Evolutionary conservation across 139 green algal species (phyloP), one percentile per base, ranked within the genome.

Genomic region (Picochlorum sp.): DNA sequence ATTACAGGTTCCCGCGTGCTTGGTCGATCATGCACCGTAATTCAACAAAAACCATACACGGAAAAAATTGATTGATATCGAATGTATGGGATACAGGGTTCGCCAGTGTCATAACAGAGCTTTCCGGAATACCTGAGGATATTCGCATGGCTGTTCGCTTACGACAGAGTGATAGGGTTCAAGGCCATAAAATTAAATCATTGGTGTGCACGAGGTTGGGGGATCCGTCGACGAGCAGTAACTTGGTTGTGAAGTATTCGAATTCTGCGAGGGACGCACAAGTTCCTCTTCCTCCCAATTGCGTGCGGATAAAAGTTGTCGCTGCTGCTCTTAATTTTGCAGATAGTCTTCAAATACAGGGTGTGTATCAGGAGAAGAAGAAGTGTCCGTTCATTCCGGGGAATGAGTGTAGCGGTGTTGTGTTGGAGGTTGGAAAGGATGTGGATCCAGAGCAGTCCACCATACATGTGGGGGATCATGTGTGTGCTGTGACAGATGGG

Each of bases 351-450:
- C 66, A 80, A 31, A 58, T 86, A 23, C 75, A 79, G 59, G 76
- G 79, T 30, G 41, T 60, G 34, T 83, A 79, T 63, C 65, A 78
- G 63, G 85, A 86, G 20, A 86, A 84, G 47, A 81, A 77, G 8
- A 71, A 75, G 26, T 69, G 88, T 28, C 90, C 90, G 0, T 96
- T 95, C 65, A 71, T 95, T 2, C 85, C 86, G 1, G 90, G 90
- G 21, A 80, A 66, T 16, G 89, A 96, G 64, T 88, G 11, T 76
- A 83, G 58, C 3, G 90, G 90, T 3, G 60, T 74, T 0, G 77
- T 96, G 31, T 23, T 71, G 9, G 86, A 90, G 63, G 74, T 92
- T 6, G 88, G 79, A 1, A 18, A 38, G 0, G 78, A 81, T 20
- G 88, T 94, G 23, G 72, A 60, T 8, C 34, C 34, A 41, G 34